A percentile compares a stretch with the other conserved stretches of the same genome.
These are phyloP conservation scores for Grigorovia transvaalensis DNA, from an alignment of 805 yeast species.

Conservation along the genomic window DNA sequence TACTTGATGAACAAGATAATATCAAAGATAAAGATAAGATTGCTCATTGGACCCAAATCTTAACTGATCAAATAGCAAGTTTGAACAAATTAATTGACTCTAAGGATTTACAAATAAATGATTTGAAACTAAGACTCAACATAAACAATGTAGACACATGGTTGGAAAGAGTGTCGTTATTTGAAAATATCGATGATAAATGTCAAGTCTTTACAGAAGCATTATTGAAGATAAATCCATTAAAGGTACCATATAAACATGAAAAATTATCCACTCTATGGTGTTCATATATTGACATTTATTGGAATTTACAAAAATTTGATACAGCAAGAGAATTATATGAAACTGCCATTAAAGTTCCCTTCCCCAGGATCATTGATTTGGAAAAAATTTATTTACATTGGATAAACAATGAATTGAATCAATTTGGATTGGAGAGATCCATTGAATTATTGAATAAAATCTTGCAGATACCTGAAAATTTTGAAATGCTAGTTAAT, in stretches of 20 bases:
- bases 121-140: conserved; percentile 46
- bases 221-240: conserved; percentile 53
- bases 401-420: conserved; percentile 66
- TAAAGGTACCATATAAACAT: conserved; percentile 30
- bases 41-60: conserved; percentile 30
- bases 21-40: conserved; percentile 7
- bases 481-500: conserved; percentile 19
- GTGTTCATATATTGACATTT: conserved; percentile 58
- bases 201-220: conserved; percentile 53
- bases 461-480: conserved; percentile 34
- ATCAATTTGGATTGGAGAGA: conserved; percentile 38
- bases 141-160: conserved; percentile 55
- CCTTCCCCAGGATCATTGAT: conserved; percentile 52
- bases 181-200: conserved; percentile 30
- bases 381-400: conserved; percentile 57
- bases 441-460: conserved; percentile 34
- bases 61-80: conserved; percentile 31
- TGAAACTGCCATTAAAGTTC: conserved; percentile 59
- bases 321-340: conserved; percentile 52
- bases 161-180: conserved; percentile 49
- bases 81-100: conserved; percentile 48
- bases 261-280: conserved; percentile 49
- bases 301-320: conserved; percentile 44
- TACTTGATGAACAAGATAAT: conserved; percentile 5
- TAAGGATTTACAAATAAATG: conserved; percentile 52